Base-by-base conservation (phyloP, 352 stramenopile genomes). In the Peronospora tabacina region DNA sequence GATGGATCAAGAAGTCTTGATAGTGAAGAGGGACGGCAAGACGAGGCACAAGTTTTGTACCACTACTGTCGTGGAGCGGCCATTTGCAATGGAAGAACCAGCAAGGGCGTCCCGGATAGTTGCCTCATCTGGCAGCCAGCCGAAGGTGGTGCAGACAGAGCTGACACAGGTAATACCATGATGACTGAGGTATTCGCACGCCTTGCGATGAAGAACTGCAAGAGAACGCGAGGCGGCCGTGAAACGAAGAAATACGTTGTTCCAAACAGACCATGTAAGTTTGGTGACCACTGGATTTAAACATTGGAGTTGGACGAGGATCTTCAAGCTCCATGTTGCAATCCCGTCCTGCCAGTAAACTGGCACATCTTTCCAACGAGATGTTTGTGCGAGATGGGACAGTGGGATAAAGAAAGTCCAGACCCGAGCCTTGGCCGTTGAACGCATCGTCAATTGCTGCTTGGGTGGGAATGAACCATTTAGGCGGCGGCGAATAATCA, bases 351-450 rank as follows among this genome's bases (percentile, higher is more conserved):
- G 17, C 38, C 37, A 48, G 5, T 49, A 55, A 16, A 4, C 1
- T 3, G 39, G 30, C 11, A 49, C 22, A 13, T 0, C 7, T 29
- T 49, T 13, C 35, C 16, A 49, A 1, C 30, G 22, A 20, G 39
- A 49, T 7, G 39, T 22, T 2, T 44, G 15, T 7, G 38, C 17
- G 12, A 36, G 38, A 7, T 12, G n/a, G 13, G 37, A 48, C 10
- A 57, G 35, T 9, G 20, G 34, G 1, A 12, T 41, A 57, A 1
- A 57, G 40, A 39, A 57, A 57, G 22, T 51, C 26, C 1, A 50
- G 16, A 10, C 41, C 41, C 11, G n/a, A 4, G 0, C 34, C 34
- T 46, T 51, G 42, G 11, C 33, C 22, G 20, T 35, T 12, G 28
- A 57, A 41, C 0, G 26, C 40, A 7, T 0, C 2, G 20, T 51